A percentile compares a stretch with the other conserved stretches of the same genome.
Evolutionary conservation across 1,284 basidiomycete genomes (phyloP).

Genomic region (Pterula multifida): DNA sequence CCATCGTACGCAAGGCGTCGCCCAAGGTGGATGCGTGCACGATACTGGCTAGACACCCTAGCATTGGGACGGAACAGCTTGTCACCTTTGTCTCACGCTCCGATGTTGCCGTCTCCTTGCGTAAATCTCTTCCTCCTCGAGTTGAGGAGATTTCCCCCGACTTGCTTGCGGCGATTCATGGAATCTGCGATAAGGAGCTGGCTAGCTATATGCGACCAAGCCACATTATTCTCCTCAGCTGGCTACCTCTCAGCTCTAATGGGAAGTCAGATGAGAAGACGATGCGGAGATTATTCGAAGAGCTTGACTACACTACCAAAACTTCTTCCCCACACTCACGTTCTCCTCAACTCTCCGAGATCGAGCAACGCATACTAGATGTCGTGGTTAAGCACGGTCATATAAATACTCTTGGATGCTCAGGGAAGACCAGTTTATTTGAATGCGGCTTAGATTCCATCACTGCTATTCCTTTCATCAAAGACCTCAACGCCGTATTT

Average conservation of each 20-base stretch:
- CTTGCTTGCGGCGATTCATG: conserved; percentile 22
- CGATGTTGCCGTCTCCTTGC: conserved; percentile 19
- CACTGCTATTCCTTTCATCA: conserved; percentile 24
- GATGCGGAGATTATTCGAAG: conserved; percentile 25
- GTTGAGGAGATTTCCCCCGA: conserved; percentile 18
- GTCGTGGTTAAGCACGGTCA: conserved; percentile 10
- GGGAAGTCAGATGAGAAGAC: conserved; percentile 36
- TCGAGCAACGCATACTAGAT: conserved; percentile 12
- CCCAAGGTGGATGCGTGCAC: conserved; percentile 28
- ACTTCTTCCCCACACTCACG: neutral
- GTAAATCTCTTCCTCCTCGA: conserved; percentile 24
- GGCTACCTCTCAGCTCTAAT: conserved; percentile 35
- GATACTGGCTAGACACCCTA: conserved; percentile 33
- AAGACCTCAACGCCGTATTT: conserved; percentile 23
- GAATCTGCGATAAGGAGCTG: conserved; percentile 27
- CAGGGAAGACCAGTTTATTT: conserved; percentile 22
- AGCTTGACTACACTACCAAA: conserved; percentile 11
- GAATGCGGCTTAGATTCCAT: conserved; percentile 36
- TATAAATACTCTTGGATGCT: conserved; percentile 8
- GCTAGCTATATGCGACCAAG: conserved; percentile 41
- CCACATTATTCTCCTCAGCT: conserved; percentile 34
- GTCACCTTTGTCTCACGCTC: conserved; percentile 33
- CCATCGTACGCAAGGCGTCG: conserved; percentile 28
- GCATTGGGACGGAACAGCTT: conserved; percentile 32
- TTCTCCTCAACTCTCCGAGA: conserved; percentile 12